Evolutionary conservation across 1,284 basidiomycete species (phyloP).

Genomic region (Moesziomyces aphidis): DNA sequence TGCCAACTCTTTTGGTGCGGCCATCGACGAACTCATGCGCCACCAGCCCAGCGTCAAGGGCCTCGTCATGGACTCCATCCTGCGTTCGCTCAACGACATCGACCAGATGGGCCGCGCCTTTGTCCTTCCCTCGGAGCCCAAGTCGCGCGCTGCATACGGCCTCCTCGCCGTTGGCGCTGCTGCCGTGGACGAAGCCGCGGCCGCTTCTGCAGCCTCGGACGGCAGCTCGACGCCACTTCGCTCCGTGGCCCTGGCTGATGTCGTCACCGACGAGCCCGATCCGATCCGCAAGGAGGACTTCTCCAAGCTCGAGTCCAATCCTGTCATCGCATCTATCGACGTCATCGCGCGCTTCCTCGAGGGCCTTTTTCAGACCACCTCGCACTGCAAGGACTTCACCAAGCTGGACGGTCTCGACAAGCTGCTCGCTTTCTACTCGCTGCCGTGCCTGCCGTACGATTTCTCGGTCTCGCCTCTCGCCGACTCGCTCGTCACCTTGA

Average conservation of each 20-base stretch:
- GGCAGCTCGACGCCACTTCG: constrained; percentile 12
- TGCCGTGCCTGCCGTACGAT: constrained; percentile 90
- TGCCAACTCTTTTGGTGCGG: constrained; percentile 84
- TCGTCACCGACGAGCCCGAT: constrained; percentile 55
- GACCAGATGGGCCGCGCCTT: constrained; percentile 77
- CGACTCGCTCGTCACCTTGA: constrained; percentile 85
- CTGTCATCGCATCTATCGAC: constrained; percentile 59
- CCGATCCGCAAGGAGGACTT: constrained; percentile 49
- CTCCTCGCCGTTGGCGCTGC: constrained; percentile 36
- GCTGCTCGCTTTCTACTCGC: constrained; percentile 80
- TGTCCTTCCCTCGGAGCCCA: constrained; percentile 34
- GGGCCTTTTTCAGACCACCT: constrained; percentile 87
- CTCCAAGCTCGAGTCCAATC: constrained; percentile 50
- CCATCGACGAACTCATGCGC: constrained; percentile 93
- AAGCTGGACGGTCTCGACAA: constrained; percentile 80
- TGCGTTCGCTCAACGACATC: constrained; percentile 67
- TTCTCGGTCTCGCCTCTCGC: constrained; percentile 84
- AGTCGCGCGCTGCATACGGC: constrained; percentile 43
- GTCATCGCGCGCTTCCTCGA: constrained; percentile 73
- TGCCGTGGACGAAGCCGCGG: constrained; percentile 23
- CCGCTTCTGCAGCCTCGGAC: constrained; percentile 1
- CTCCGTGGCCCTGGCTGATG: constrained; percentile 49
- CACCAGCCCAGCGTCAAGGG: constrained; percentile 91
- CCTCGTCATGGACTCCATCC: constrained; percentile 71
- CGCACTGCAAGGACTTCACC: constrained; percentile 92